Percentiles rank a stretch among this genome's conserved stretches.
Evolutionary conservation across 2,329 filamentous ascomycete genomes (phyloP).

Genomic region (Didymella exigua): DNA sequence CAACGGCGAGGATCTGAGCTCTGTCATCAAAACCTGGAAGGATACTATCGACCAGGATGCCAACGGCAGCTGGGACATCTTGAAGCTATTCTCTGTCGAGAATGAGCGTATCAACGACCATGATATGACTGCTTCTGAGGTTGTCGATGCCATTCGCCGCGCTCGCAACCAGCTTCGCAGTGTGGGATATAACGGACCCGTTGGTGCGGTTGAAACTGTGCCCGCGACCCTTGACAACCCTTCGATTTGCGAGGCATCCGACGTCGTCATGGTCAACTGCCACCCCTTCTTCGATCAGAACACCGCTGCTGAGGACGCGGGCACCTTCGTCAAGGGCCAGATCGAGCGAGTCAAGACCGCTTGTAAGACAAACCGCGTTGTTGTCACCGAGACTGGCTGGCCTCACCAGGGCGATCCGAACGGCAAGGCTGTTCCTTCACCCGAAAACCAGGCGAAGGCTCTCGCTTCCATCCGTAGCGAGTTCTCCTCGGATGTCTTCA

Average conservation of each 20-base stretch:
- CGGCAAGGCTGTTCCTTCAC: constrained; percentile 69
- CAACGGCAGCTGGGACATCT: constrained; percentile 66
- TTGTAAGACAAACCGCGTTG: constrained; percentile 63
- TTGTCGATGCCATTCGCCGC: constrained; percentile 63
- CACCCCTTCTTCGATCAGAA: constrained; percentile 82
- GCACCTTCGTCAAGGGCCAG: constrained; percentile 68
- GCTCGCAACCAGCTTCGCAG: constrained; percentile 64
- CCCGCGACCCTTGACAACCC: constrained; percentile 69
- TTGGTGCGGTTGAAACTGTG: constrained; percentile 83
- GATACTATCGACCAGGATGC: constrained; percentile 55
- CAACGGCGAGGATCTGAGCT: constrained; percentile 49
- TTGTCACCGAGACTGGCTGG: constrained; percentile 87
- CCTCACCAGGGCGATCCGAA: constrained; percentile 72
- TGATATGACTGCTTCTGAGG: constrained; percentile 54
- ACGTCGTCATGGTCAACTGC: constrained; percentile 81
- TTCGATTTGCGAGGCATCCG: constrained; percentile 71
- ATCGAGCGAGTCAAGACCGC: constrained; percentile 55
- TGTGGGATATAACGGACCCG: constrained; percentile 71
- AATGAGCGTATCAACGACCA: constrained; percentile 76
- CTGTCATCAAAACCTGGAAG: constrained; percentile 67
- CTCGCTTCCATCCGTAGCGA: constrained; percentile 66
- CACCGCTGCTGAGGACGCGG: constrained; percentile 65
- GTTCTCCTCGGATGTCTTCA: constrained; percentile 66
- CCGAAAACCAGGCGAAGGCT: constrained; percentile 69
- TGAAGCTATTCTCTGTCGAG: constrained; percentile 76